Conservation (phyloP, 2,329 filamentous ascomycete species). For the Colletotrichum simmondsii region DNA sequence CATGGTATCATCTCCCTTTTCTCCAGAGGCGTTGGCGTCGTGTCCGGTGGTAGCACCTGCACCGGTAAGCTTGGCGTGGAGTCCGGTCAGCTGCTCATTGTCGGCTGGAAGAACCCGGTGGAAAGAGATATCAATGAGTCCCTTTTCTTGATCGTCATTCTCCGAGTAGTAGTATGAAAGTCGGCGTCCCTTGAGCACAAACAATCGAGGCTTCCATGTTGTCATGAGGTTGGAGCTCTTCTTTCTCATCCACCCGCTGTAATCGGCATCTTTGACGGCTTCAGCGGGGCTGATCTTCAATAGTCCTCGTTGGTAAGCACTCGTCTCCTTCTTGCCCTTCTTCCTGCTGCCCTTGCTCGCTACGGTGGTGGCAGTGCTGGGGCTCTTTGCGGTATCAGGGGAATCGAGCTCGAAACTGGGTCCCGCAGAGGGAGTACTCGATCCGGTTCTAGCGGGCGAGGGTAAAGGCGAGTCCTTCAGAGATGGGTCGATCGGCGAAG, state of each 20-base stretch:
- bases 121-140: slow-evolving; percentile 96
- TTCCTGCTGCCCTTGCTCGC: slow-evolving; percentile 63
- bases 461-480: slow-evolving; percentile 63
- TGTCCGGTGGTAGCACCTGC: slow-evolving; percentile 76
- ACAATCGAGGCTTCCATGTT: slow-evolving; percentile 97
- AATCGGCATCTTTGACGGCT: slow-evolving; percentile 88
- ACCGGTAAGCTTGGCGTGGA: slow-evolving; percentile 92
- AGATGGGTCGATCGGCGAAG: slow-evolving; percentile 61
- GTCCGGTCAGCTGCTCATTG: slow-evolving; percentile 87
- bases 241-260: slow-evolving; percentile 99
- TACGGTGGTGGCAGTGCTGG: slow-evolving; percentile 59
- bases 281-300: slow-evolving; percentile 84
- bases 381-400: slow-evolving; percentile 70
- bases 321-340: slow-evolving; percentile 94
- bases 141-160: slow-evolving; percentile 90
- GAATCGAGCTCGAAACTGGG: slow-evolving; percentile 85
- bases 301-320: slow-evolving; percentile 89
- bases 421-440: slow-evolving; percentile 72
- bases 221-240: slow-evolving; percentile 96
- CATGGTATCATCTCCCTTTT: slow-evolving; percentile 74
- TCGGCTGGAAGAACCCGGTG: slow-evolving; percentile 96
- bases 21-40: slow-evolving; percentile 52
- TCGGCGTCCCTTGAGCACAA: slow-evolving; percentile 90
- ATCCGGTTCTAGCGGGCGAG: slow-evolving; percentile 81
- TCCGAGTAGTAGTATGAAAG: slow-evolving; percentile 97